Base-by-base conservation (phyloP, 2,329 filamentous ascomycete genomes). In the Tolypocladium cylindrosporum region DNA sequence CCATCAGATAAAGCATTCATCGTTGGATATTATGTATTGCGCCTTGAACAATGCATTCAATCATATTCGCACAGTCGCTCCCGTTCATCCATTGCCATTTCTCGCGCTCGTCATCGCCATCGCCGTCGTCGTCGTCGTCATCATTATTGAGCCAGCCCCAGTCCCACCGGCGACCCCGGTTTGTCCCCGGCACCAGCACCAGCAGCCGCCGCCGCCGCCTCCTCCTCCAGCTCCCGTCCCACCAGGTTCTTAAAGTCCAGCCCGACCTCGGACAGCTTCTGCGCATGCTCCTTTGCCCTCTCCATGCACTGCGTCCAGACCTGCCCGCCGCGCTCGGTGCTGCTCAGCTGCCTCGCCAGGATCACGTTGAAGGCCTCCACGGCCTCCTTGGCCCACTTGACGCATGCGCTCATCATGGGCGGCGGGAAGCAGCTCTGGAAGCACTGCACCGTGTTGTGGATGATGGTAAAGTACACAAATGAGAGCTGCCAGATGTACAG, bases 351-450 rank as follows among this genome's bases (percentile, higher is more conserved):
- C 59, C 93, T 80, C 41, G 82, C 84, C 42, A 99, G 78, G 55
- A 94, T 85, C 52, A 80, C 80, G 67, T 97, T 97, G 77, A 97
- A 97, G 2, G 86, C 86, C 65, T 97, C 92, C 1, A 97, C 85
- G 69, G 96, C 87, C 65, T 94, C 88, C 73, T 97, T 97, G n/a
- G 91, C 92, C 94, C 94, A 99, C 69, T 93, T 95, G 66, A 99
- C 93, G 66, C 91, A 96, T 0, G 92, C 91, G 67, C 91, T 96
- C 82, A 94, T 95, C 77, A 94, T 90, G 16, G 86, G 79, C 34
- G 90, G 82, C 13, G 91, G 87, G 69, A 97, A 97, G 70, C 91
- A 96, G 56, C 79, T 77, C 68, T 96, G 91, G 73, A 94, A 97
- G 67, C 90, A 92, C 67, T 84, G 83, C 60, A 97, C 89, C 0